These are phyloP conservation scores for Spinellus fusiger DNA, from an alignment of 192 early-diverging fungal species.

Conservation along the genomic window DNA sequence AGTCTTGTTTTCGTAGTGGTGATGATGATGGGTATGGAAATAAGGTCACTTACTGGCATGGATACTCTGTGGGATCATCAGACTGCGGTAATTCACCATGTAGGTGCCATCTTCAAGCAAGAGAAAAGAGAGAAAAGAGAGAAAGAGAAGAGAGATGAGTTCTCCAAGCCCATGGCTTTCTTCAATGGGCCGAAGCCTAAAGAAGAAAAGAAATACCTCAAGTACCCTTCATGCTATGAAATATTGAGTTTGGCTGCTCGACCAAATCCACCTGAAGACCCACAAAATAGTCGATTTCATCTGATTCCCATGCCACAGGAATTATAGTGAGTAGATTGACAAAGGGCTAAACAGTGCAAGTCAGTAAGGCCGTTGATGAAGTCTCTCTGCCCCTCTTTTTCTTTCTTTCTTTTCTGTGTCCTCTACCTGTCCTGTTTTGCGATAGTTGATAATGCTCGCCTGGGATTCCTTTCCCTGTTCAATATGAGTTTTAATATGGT, in stretches of 20 bases:
- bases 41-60: slow-evolving; percentile 20
- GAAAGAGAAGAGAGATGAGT: background rate
- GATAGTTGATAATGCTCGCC: slow-evolving; percentile 61
- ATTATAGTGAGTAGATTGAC: slow-evolving; percentile 64
- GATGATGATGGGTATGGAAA: too few relatives aligned
- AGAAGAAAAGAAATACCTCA: slow-evolving; percentile 18
- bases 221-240: slow-evolving; percentile 48
- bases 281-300: slow-evolving; percentile 57
- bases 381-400: background rate
- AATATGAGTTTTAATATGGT: slow-evolving; percentile 46
- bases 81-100: slow-evolving; percentile 43
- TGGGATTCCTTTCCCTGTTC: slow-evolving; percentile 53
- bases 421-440: slow-evolving; percentile 55
- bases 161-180: background rate
- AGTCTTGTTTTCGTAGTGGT: too few relatives aligned
- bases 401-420: background rate
- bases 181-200: background rate
- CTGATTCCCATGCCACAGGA: slow-evolving; percentile 42
- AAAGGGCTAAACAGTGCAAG: too few relatives aligned
- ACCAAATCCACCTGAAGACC: slow-evolving; percentile 66
- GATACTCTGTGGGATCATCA: slow-evolving; percentile 29
- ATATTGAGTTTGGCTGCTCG: slow-evolving; percentile 63
- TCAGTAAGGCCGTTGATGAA: too few relatives aligned
- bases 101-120: slow-evolving; percentile 41
- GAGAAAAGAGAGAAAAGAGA: background rate